These are phyloP conservation scores for Blastobotrys petasosporus DNA, from an alignment of 1,139 yeast genomes.

Conservation along the genomic window DNA sequence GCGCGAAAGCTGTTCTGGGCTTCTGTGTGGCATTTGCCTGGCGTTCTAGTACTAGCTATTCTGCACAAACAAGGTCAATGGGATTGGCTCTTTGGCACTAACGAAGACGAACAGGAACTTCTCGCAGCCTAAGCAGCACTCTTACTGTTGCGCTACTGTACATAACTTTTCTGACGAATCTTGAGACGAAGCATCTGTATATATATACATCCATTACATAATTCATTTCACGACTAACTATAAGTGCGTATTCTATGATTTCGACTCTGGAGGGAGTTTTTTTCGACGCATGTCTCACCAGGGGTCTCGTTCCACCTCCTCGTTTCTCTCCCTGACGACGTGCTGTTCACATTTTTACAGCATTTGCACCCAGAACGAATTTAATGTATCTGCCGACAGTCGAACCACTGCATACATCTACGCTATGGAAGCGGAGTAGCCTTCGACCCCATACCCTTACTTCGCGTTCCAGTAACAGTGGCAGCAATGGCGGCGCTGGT, in stretches of 20 bases:
- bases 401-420: slow-evolving; percentile 5
- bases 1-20: slow-evolving; percentile 92
- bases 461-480: background rate
- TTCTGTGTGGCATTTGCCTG: slow-evolving; percentile 91
- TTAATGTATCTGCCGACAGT: slow-evolving; percentile 10
- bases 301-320: too few relatives aligned
- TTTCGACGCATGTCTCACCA: background rate
- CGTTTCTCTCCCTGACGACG: too few relatives aligned
- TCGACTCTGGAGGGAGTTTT: too few relatives aligned
- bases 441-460: slow-evolving; percentile 5
- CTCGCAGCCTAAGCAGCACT: background rate
- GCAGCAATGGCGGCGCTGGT: background rate
- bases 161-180: background rate
- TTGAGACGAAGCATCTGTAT: too few relatives aligned
- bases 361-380: too few relatives aligned
- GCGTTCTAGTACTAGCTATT: slow-evolving; percentile 83
- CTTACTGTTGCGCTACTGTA: background rate
- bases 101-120: slow-evolving; percentile 11
- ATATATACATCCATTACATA: too few relatives aligned
- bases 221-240: background rate
- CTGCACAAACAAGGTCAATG: slow-evolving; percentile 92
- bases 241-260: too few relatives aligned
- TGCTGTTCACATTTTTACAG: too few relatives aligned
- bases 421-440: slow-evolving; percentile 2
- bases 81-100: slow-evolving; percentile 53